Conservation (phyloP, 176 grass and related monocot species). For the Miscanthus lutarioriparius region DNA sequence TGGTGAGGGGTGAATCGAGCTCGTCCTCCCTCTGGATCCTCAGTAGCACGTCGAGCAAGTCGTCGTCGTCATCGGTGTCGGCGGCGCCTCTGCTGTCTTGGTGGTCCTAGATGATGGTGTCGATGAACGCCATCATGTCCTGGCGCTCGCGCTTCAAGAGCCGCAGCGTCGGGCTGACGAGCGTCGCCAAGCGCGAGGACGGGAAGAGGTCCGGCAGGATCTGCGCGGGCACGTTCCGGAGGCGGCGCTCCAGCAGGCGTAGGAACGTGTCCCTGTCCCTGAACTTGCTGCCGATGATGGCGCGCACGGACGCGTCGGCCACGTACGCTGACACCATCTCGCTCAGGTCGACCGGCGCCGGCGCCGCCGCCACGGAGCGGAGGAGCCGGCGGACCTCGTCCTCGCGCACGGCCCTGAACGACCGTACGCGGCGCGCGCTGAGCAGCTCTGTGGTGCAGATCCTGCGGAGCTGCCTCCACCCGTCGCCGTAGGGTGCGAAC, state of each 20-base stretch:
- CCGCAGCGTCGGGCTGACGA: neutral
- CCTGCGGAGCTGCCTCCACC: no score
- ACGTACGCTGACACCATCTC: neutral
- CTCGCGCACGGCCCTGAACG: no score
- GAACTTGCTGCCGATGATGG: slow-evolving; percentile 21
- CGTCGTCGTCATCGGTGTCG: neutral
- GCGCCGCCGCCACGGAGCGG: no score
- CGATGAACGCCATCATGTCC: neutral
- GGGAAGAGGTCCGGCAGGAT: slow-evolving; percentile 17
- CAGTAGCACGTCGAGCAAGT: neutral
- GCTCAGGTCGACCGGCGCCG: neutral
- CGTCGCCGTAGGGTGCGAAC: no score
- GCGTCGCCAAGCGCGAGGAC: neutral
- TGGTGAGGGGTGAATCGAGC: neutral
- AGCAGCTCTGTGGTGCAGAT: no score
- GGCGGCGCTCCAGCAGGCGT: neutral
- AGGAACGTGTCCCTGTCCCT: slow-evolving; percentile 21
- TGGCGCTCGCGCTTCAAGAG: neutral
- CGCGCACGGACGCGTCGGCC: slow-evolving; percentile 4
- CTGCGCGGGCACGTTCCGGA: neutral
- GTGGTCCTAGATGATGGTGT: neutral
- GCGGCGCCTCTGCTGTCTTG: neutral
- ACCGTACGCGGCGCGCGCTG: no score
- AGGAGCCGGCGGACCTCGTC: no score
- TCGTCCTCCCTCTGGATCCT: neutral